Conservation (phyloP, 148 eudicot genomes). For the Bassia scoparia region DNA sequence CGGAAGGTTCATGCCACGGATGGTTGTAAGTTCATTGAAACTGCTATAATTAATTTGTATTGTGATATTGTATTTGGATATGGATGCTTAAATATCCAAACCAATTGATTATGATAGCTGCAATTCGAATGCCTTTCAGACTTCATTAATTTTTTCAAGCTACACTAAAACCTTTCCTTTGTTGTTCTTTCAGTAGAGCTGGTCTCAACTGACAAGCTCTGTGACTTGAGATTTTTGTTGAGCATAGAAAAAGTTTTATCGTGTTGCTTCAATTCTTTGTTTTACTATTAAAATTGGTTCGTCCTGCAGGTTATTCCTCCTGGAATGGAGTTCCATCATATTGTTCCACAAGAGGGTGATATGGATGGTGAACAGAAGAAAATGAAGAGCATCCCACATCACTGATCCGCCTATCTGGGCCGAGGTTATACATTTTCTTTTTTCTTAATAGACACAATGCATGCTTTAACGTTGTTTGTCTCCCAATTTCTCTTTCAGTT, state of each 20-base stretch:
- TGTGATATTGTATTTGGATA: not conserved
- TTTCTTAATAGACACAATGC: not conserved
- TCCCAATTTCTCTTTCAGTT: not conserved
- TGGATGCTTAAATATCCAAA: not conserved
- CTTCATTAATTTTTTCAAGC: not conserved
- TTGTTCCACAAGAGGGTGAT: slow-evolving; percentile 90
- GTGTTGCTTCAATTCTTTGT: not conserved
- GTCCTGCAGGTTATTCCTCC: slow-evolving; percentile 83
- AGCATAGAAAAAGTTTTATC: not conserved
- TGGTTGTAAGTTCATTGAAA: slow-evolving; percentile 59
- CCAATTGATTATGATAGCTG: not conserved
- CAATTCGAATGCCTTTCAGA: not conserved
- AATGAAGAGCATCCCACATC: slow-evolving; percentile 71
- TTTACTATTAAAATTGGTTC: not conserved
- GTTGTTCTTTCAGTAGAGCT: not conserved
- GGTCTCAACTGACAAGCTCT: not conserved
- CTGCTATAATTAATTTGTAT: not conserved
- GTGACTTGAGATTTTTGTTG: not conserved
- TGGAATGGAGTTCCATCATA: slow-evolving; percentile 97
- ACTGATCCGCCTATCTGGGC: slow-evolving; percentile 89
- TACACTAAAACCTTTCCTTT: not conserved
- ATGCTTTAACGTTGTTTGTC: slow-evolving; percentile 3
- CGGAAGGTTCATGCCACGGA: slow-evolving; percentile 92
- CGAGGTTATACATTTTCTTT: slow-evolving; percentile 48
- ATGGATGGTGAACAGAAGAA: slow-evolving; percentile 73